Conservation (phyloP, 1,139 yeast species). For the Debaryomycetaceae sp. region DNA sequence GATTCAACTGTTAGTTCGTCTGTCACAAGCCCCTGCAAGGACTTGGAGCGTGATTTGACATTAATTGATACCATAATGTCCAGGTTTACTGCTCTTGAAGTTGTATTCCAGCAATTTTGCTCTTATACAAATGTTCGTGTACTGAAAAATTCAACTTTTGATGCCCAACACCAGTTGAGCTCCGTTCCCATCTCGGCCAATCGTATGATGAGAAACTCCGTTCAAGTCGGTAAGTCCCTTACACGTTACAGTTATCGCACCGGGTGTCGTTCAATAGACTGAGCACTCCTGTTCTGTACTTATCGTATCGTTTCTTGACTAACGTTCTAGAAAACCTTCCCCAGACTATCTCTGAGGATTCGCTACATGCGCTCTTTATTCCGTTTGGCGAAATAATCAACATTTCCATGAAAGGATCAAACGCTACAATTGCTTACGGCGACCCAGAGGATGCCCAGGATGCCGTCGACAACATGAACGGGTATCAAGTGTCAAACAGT, state of each 20-base stretch:
- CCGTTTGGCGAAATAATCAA: constrained; percentile 10
- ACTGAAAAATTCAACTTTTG: background rate
- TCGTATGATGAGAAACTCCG: too few species aligned
- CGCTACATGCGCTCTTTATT: constrained; percentile 8
- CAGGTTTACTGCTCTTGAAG: background rate
- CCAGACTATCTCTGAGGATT: constrained; percentile 4
- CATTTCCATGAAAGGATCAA: constrained; percentile 1
- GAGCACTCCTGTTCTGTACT: too few species aligned
- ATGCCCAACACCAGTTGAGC: background rate
- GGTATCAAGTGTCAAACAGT: constrained; percentile 7
- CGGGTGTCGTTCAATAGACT: too few species aligned
- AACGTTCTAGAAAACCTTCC: constrained; percentile 9
- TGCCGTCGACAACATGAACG: constrained; percentile 12
- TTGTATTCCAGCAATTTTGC: background rate
- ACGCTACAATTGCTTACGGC: constrained; percentile 8
- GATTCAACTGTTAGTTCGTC: constrained; percentile 31
- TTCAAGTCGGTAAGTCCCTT: too few species aligned
- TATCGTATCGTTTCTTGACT: background rate
- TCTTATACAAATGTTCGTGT: background rate
- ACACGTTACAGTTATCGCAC: too few species aligned
- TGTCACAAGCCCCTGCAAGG: constrained; percentile 38
- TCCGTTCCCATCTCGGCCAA: background rate
- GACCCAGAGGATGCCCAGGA: constrained; percentile 9
- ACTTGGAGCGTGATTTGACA: constrained; percentile 50
- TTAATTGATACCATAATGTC: constrained; percentile 33